Evolutionary conservation across 2,329 filamentous ascomycete genomes (phyloP), one percentile per base, ranked within the genome.

Genomic region (Clonostachys chloroleuca): DNA sequence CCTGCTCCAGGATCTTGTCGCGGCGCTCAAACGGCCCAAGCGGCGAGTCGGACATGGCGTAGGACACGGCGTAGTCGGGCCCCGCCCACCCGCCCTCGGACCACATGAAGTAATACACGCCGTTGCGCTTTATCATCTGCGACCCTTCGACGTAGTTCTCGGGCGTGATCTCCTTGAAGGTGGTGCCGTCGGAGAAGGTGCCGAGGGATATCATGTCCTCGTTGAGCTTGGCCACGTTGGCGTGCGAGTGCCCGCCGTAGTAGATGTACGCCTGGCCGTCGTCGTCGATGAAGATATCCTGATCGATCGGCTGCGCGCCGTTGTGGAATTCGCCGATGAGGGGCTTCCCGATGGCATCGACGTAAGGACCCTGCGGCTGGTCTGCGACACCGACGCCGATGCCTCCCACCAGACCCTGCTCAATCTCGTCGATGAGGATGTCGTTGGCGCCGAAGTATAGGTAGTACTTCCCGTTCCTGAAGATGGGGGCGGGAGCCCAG

Each of bases 391-490:
- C 66, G 13, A 68, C 60, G 16, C 66, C 65, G 43, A 69, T 65
- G 30, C 68, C 65, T 5, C 65, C 66, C 17, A 75, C 64, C 20
- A 75, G 42, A 16, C 46, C 46, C 5, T 45, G 20, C 35, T 30
- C 46, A n/a, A 48, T 58, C 16, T 49, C 44, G 42, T 56, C 46
- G 20, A 50, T 43, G 59, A 68, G 67, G 41, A 72, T 69, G 46
- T 76, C 73, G 37, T 75, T 76, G 35, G 73, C 74, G 40, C 63
- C 70, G 51, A 76, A 77, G 56, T 77, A 77, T 46, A 77, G 62
- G 52, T 69, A 76, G 55, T 75, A 77, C 39, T 65, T 69, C 12
- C 68, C 69, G 50, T 73, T 62, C 34, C 70, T 64, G 13, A 52
- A 52, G 35, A 72, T 63, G 12, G 73, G 67, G 1, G 72, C 70